Base-by-base conservation (phyloP, 768 basidiomycete species). In the Lactarius deliciosus region DNA sequence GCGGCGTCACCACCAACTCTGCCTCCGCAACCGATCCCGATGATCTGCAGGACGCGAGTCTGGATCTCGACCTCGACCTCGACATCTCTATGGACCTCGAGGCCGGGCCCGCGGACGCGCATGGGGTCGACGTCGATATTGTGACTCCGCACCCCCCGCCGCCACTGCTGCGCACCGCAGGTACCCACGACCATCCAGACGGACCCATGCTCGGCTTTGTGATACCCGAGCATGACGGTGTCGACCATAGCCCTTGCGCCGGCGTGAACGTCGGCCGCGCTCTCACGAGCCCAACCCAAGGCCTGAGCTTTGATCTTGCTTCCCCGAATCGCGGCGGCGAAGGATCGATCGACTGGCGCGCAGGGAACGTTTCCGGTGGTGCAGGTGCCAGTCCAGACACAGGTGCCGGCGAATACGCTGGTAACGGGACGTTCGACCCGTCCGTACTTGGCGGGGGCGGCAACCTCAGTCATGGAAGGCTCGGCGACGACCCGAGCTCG, bases 391-490 rank as follows among this genome's bases (percentile, higher is more conserved):
- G 41, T 54, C 32, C 36, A 11, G 30, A 25, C 25, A 30, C 56
- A 22, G 45, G 6, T 5, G 16, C 20, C n/a, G 28, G 41, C 6
- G 66, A 68, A 28, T 57, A 64, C n/a, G 43, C 45, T 9, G 69
- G 69, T 0, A 60, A 68, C 7, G 66, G 69, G 18, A 70, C 69
- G 36, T 68, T 70, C 32, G 69, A 70, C 45, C 69, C 69, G 2
- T 64, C 69, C 4, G 38, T 70, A 1, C 69, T 70, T 11, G 61
- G 66, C 25, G 63, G 66, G 1, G 50, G 50, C 61, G 41, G 36
- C 32, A 55, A n/a, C 32, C 45, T 10, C n/a, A 57, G 64, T 28
- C 60, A 55, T 7, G 15, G 30, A n/a, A 66, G 57, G 45, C n/a
- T 57, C 36, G 45, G 7, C 5, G 50, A 15, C 22, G 6, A 53